A percentile compares a stretch with the other conserved stretches of the same genome.
phyloP scores from a whole-genome alignment of 2,329 filamentous ascomycete species.

The Fusarium drepaniforme region DNA sequence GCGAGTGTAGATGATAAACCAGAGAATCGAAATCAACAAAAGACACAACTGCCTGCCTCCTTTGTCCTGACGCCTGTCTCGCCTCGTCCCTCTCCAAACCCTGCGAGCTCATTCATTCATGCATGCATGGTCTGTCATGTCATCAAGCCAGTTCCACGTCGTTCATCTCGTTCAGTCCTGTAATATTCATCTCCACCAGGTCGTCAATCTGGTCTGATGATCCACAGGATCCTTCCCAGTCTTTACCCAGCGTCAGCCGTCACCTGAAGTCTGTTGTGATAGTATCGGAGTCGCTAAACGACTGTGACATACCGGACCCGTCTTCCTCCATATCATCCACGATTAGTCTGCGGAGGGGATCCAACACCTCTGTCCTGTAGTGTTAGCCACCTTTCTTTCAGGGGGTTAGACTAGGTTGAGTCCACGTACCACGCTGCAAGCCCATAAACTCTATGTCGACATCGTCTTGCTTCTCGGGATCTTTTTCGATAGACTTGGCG shows the following conservation, averaged over 20 bases:
- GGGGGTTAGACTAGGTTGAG: not conserved
- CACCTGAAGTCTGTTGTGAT: slow-evolving; percentile 41
- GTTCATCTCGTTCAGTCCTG: slow-evolving; percentile 55
- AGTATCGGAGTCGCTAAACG: slow-evolving; percentile 43
- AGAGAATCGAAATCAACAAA: slow-evolving; percentile 28
- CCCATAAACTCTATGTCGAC: slow-evolving; percentile 45
- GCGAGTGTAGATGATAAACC: slow-evolving; percentile 17
- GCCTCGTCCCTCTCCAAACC: not conserved
- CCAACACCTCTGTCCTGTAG: slow-evolving; percentile 52
- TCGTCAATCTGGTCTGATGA: slow-evolving; percentile 69
- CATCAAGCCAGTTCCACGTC: slow-evolving; percentile 46
- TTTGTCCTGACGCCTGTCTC: slow-evolving; percentile 8
- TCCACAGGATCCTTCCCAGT: slow-evolving; percentile 67
- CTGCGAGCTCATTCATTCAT: not conserved
- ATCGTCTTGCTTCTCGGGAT: slow-evolving; percentile 48
- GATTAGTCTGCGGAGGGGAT: slow-evolving; percentile 65
- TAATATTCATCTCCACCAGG: slow-evolving; percentile 59
- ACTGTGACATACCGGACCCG: slow-evolving; percentile 65
- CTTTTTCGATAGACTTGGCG: slow-evolving; percentile 52
- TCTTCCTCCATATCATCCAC: slow-evolving; percentile 71
- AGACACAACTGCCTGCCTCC: slow-evolving; percentile 6
- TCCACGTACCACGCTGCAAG: slow-evolving; percentile 44
- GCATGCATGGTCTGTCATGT: not conserved
- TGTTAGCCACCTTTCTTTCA: slow-evolving; percentile 29
- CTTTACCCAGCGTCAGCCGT: slow-evolving; percentile 50